Percentiles rank a stretch among this genome's conserved stretches.
These are phyloP conservation scores for Cephalotrichum gorgonifer DNA, from an alignment of 2,329 filamentous ascomycete species.

Conservation along the genomic window DNA sequence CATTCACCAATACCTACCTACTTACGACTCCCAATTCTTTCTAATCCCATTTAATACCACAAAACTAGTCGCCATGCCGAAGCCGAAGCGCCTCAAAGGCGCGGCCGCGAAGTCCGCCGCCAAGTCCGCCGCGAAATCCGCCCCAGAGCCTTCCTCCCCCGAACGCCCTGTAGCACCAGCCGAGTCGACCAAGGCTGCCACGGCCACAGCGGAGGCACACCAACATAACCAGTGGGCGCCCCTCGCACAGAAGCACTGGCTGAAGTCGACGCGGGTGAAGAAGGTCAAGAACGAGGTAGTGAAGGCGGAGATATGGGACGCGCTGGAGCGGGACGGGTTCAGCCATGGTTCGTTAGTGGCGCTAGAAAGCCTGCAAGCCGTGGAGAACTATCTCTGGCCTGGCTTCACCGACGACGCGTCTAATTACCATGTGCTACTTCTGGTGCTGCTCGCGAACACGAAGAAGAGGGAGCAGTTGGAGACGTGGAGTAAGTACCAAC, in stretches of 20 bases:
- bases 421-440: slow-evolving; percentile 81
- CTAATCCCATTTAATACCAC: not conserved
- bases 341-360: slow-evolving; percentile 66
- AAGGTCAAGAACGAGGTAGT: slow-evolving; percentile 77
- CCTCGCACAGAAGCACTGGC: slow-evolving; percentile 78
- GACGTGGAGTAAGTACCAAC: slow-evolving; percentile 61
- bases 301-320: slow-evolving; percentile 82
- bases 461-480: slow-evolving; percentile 81
- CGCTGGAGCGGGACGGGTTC: slow-evolving; percentile 73
- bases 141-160: slow-evolving; percentile 5
- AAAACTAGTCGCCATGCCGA: slow-evolving; percentile 35
- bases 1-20: not conserved
- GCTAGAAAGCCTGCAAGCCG: slow-evolving; percentile 79
- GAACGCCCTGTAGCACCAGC: not conserved
- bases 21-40: not conserved
- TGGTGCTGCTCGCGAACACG: slow-evolving; percentile 76
- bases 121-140: slow-evolving; percentile 12
- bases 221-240: slow-evolving; percentile 65
- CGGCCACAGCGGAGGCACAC: slow-evolving; percentile 55
- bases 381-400: slow-evolving; percentile 93
- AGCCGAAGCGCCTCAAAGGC: slow-evolving; percentile 48
- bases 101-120: slow-evolving; percentile 31
- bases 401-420: slow-evolving; percentile 81
- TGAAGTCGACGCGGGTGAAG: slow-evolving; percentile 49
- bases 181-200: slow-evolving; percentile 2